Evolutionary conservation across 352 stramenopile species (phyloP).

Genomic region (Pelagophyceae sp.): DNA sequence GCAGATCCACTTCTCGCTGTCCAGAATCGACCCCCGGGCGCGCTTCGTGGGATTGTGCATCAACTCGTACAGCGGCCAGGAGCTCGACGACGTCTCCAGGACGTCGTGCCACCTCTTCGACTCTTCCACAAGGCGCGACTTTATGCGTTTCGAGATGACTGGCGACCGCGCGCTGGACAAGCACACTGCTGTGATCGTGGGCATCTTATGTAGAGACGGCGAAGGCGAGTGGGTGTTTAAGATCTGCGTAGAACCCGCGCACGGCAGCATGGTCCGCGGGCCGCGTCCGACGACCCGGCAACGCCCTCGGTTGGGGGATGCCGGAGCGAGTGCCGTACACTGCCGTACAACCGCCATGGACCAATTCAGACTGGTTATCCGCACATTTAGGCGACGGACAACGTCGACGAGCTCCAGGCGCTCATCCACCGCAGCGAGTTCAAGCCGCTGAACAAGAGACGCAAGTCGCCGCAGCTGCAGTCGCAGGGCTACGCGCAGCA

Average conservation of each 20-base stretch:
- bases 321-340: no score
- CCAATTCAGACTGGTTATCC: no score
- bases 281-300: no score
- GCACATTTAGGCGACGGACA: not conserved
- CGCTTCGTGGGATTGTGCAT: constrained; percentile 37
- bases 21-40: constrained; percentile 23
- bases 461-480: no score
- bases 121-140: constrained; percentile 26
- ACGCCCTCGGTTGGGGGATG: no score
- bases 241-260: constrained; percentile 23
- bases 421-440: no score
- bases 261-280: constrained; percentile 17
- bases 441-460: no score
- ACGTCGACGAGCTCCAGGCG: constrained; percentile 6
- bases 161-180: constrained; percentile 30
- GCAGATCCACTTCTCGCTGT: constrained; percentile 31
- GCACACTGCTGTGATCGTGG: constrained; percentile 32
- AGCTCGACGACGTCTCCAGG: constrained; percentile 35
- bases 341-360: no score
- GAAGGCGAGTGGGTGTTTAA: constrained; percentile 18
- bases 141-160: constrained; percentile 32
- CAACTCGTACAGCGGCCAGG: constrained; percentile 39
- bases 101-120: constrained; percentile 39
- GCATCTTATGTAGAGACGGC: constrained; percentile 32
- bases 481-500: no score